These are phyloP conservation scores for Erucastrum elatum DNA, from an alignment of 345 rosid species.

Conservation along the genomic window DNA sequence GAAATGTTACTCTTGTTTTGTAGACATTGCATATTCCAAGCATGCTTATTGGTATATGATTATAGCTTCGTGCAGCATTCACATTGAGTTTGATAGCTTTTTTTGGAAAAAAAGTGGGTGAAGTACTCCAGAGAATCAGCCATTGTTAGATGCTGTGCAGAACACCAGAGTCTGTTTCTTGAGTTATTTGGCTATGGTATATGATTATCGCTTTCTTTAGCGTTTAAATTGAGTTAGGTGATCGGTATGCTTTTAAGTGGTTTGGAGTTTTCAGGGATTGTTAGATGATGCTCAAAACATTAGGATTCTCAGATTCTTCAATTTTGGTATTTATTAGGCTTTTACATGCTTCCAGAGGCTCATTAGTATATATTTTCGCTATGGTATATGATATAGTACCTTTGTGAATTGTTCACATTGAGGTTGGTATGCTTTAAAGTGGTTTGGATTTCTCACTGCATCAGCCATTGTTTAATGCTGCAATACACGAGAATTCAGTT, in stretches of 20 bases:
- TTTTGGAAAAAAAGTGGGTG: too few species aligned
- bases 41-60: neutral
- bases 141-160: too few species aligned
- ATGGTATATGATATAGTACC: slow-evolving; percentile 5
- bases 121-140: too few species aligned
- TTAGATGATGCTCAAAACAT: too few species aligned
- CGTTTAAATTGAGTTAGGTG: neutral
- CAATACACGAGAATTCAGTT: neutral
- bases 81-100: neutral
- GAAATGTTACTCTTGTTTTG: neutral
- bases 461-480: neutral
- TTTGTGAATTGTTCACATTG: neutral
- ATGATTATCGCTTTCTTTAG: neutral
- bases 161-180: too few species aligned
- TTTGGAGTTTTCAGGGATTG: neutral
- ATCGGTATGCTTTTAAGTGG: neutral
- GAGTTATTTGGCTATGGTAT: neutral
- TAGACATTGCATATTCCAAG: too few species aligned
- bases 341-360: neutral
- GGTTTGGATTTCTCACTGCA: neutral
- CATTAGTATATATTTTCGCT: neutral
- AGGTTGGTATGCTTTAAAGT: neutral
- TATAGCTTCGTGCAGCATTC: neutral
- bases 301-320: neutral
- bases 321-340: neutral